Evolutionary conservation across 768 basidiomycete species (phyloP).

Genomic region (Floccularia luteovirens): DNA sequence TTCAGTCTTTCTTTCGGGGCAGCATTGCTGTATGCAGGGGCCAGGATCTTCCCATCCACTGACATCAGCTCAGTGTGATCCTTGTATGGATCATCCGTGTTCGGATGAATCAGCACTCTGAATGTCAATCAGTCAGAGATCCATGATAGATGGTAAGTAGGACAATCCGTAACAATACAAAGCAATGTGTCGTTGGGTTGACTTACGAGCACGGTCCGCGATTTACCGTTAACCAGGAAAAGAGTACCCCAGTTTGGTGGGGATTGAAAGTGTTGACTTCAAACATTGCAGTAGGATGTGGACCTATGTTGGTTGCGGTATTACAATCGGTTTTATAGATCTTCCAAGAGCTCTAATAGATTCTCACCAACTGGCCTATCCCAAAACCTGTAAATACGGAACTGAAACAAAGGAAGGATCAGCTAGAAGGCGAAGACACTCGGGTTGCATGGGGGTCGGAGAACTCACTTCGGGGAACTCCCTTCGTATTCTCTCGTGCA

Average conservation of each 20-base stretch:
- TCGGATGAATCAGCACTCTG: constrained; percentile 68
- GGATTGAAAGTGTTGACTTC: constrained; percentile 62
- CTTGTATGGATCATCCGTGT: constrained; percentile 44
- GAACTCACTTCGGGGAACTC: constrained; percentile 61
- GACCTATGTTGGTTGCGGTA: constrained; percentile 29
- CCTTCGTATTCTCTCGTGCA: constrained; percentile 50
- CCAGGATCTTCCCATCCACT: constrained; percentile 63
- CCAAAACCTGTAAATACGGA: constrained; percentile 56
- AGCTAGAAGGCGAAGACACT: background rate
- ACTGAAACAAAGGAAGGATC: constrained; percentile 21
- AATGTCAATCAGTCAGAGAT: background rate
- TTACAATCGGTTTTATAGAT: background rate
- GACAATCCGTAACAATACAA: background rate
- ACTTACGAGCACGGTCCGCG: constrained; percentile 68
- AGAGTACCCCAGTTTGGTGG: constrained; percentile 62
- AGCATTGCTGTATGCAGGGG: constrained; percentile 39
- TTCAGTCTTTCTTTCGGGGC: too few relatives aligned
- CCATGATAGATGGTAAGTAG: background rate
- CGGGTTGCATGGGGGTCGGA: background rate
- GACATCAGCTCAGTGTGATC: constrained; percentile 59
- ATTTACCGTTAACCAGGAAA: constrained; percentile 60
- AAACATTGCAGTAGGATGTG: constrained; percentile 68
- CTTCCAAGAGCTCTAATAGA: background rate
- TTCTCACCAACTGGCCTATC: constrained; percentile 51
- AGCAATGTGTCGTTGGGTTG: background rate